Base-by-base conservation (phyloP, 805 yeast species). In the Sungouiella blattae region DNA sequence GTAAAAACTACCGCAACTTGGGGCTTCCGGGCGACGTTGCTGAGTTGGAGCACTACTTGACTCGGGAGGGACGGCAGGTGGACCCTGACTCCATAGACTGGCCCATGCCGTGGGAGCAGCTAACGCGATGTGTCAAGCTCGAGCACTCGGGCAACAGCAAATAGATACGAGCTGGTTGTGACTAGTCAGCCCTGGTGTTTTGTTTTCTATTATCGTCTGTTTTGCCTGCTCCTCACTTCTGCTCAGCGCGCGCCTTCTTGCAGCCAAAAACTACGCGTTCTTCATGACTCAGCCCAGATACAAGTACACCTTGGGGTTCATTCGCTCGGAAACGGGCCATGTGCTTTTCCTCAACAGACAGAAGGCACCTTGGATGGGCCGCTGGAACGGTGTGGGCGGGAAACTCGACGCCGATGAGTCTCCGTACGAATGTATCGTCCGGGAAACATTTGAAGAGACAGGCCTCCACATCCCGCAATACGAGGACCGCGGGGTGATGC, bases 381-480 rank as follows among this genome's bases (percentile, higher is more conserved):
- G 63, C 32, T 68, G 73, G 73, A 67, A 68, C 44, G 73, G 73
- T 9, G 71, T 68, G 9, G 73, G 73, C 6, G 73, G 73, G 5
- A 67, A 68, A 39, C 40, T 67, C 12, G 65, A 64, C 22, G 35
- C 43, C 0, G 46, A 37, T 12, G 73, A 68, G 41, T 41, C 60
- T 2, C 64, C 71, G 1, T 38, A 52, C 24, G 58, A 59, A n/a
- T 66, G 73, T 36, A 67, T 68, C 13, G 55, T 61, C 5, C 39
- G 73, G 31, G 73, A 68, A 41, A 58, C 72, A 0, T 18, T 41
- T 15, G 73, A 68, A 46, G 73, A 68, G 44, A 65, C 73, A 1
- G 71, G 68, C 1, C 49, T 68, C 16, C 9, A 24, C 8, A 34
- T 67, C 13, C 50, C 55, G 1, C 55, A 54, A 28, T 67, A 47